Evolutionary conservation across 495 filamentous ascomycete species (phyloP).

Genomic region (Neurospora sp.): DNA sequence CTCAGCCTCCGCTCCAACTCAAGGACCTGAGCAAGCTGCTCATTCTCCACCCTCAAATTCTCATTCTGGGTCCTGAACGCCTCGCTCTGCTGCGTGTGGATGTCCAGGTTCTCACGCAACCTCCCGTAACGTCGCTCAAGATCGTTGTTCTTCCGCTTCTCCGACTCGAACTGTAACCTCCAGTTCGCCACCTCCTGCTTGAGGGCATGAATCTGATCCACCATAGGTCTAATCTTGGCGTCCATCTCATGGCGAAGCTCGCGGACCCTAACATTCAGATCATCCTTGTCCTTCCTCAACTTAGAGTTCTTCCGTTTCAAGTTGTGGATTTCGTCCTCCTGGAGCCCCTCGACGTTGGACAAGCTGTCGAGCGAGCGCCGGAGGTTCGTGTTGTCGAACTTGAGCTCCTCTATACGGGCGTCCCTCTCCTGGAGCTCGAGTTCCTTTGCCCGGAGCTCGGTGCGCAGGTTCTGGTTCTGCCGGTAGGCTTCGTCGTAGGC

Average conservation of each 20-base stretch:
- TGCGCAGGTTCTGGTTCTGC: slow-evolving; percentile 16
- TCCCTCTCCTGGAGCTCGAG: slow-evolving; percentile 4
- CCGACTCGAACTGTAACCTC: slow-evolving; percentile 9
- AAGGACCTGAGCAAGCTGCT: background rate
- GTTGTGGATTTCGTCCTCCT: slow-evolving; percentile 8
- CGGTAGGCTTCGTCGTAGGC: slow-evolving; percentile 8
- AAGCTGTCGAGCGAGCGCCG: slow-evolving; percentile 12
- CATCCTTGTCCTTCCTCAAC: slow-evolving; percentile 15
- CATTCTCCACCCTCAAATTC: background rate
- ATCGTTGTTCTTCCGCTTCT: slow-evolving; percentile 3
- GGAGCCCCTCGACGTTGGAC: slow-evolving; percentile 12
- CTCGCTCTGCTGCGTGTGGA: slow-evolving; percentile 9
- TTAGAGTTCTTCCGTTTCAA: slow-evolving; percentile 9
- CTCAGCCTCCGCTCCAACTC: background rate
- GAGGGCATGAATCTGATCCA: slow-evolving; percentile 3
- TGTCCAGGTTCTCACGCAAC: slow-evolving; percentile 2
- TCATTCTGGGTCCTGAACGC: slow-evolving; percentile 4
- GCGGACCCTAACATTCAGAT: slow-evolving; percentile 3
- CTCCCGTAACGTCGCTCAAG: slow-evolving; percentile 4
- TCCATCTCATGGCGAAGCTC: slow-evolving; percentile 10
- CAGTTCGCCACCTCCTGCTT: slow-evolving; percentile 8
- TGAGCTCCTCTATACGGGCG: slow-evolving; percentile 6
- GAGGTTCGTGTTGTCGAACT: slow-evolving; percentile 17
- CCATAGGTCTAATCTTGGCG: background rate
- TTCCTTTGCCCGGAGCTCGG: slow-evolving; percentile 4